These are phyloP conservation scores for Populus alba DNA, from an alignment of 345 rosid species.

Conservation along the genomic window DNA sequence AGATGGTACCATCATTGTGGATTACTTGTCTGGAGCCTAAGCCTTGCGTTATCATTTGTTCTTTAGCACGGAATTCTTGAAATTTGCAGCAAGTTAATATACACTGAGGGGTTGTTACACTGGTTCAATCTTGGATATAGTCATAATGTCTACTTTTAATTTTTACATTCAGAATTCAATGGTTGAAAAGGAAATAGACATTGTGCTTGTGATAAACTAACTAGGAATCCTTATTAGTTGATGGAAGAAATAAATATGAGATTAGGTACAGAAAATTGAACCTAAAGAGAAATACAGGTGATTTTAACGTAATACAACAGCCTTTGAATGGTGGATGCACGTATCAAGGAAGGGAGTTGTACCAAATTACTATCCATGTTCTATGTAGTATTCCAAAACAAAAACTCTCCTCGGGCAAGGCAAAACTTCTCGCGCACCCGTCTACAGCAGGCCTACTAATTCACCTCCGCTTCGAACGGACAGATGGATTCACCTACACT, in stretches of 20 bases:
- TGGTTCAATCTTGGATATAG: too few species aligned
- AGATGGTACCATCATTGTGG: background rate
- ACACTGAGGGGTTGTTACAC: background rate
- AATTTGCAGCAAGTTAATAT: background rate
- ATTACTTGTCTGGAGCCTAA: background rate
- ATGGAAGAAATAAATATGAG: background rate
- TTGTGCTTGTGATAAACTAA: background rate
- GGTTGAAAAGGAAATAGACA: background rate
- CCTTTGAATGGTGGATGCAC: background rate
- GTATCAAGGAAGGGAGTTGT: background rate
- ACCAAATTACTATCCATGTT: background rate
- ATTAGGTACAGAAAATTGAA: background rate
- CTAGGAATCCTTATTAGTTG: background rate
- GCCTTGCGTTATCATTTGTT: background rate
- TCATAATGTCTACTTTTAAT: too few species aligned
- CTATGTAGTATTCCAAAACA: background rate
- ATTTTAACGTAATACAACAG: background rate
- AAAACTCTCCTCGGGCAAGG: background rate
- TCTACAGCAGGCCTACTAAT: background rate
- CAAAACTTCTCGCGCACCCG: background rate
- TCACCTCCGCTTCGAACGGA: background rate
- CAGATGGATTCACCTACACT: conserved; percentile 9
- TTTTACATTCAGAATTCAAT: too few species aligned
- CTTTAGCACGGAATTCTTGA: background rate
- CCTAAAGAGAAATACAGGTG: background rate